Conservation (phyloP, 371 early-diverging fungal genomes). For the Apophysomyces trapeziformis region DNA sequence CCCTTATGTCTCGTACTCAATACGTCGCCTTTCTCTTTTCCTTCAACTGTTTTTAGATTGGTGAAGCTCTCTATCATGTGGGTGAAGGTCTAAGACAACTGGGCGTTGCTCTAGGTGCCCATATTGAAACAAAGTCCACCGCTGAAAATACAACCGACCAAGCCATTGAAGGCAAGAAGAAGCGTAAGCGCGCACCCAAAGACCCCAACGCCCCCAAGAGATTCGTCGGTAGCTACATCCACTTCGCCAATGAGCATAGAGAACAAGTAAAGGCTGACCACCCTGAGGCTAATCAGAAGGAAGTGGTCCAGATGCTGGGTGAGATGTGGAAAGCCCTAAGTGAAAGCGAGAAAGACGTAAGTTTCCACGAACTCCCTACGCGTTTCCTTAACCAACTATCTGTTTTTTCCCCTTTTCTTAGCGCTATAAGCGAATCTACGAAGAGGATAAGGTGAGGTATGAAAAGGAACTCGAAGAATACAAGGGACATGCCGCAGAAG, state of each 20-base stretch:
- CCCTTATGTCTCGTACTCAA: too few relatives aligned
- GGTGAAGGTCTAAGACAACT: conserved; percentile 3
- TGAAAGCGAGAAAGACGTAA: conserved; percentile 16
- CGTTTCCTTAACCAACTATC: background rate
- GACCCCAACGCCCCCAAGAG: conserved; percentile 24
- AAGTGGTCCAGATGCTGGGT: conserved; percentile 12
- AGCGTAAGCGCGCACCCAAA: conserved; percentile 10
- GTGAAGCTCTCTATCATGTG: background rate
- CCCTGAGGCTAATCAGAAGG: conserved; percentile 14
- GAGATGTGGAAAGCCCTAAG: conserved; percentile 14
- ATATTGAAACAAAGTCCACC: background rate
- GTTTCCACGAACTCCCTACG: background rate
- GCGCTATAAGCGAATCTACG: conserved; percentile 1
- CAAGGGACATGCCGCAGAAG: background rate
- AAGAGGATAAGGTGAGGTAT: conserved; percentile 17
- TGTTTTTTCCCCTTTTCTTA: background rate
- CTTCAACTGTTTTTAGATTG: background rate
- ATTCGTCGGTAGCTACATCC: conserved; percentile 15
- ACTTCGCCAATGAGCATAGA: conserved; percentile 18
- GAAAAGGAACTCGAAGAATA: conserved; percentile 12
- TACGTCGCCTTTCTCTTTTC: too few relatives aligned
- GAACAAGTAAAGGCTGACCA: conserved; percentile 11
- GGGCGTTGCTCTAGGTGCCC: background rate
- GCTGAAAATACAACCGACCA: background rate
- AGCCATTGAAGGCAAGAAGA: conserved; percentile 10